These are phyloP conservation scores for Aureobasidium sp. DNA, from an alignment of 2,329 filamentous ascomycete species.

Conservation along the genomic window DNA sequence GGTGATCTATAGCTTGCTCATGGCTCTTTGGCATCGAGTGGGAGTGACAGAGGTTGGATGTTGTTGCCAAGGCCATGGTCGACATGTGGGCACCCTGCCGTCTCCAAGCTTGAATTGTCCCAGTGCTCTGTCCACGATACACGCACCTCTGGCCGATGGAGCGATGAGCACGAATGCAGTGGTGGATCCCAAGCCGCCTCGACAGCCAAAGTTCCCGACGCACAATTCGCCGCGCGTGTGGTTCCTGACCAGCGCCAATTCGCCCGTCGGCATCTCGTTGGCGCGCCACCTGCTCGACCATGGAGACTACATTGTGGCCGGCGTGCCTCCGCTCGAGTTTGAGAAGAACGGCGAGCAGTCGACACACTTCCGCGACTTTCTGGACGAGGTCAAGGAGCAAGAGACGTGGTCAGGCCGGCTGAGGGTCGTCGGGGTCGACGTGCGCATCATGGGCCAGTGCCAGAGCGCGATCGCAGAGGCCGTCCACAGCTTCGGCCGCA, in stretches of 20 bases:
- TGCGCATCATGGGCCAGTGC: constrained; percentile 58
- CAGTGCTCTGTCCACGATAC: neutral
- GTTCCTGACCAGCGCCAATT: constrained; percentile 82
- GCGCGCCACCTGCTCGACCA: constrained; percentile 76
- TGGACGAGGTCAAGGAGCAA: constrained; percentile 51
- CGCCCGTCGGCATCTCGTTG: constrained; percentile 74
- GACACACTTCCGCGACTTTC: constrained; percentile 69
- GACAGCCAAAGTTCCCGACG: constrained; percentile 46
- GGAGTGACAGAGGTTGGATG: no score
- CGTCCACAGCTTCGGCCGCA: constrained; percentile 69
- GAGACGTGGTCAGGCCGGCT: constrained; percentile 77
- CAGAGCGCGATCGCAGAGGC: constrained; percentile 82
- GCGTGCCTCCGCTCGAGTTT: constrained; percentile 68
- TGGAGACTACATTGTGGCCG: constrained; percentile 83
- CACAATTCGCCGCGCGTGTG: constrained; percentile 71
- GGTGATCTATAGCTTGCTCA: no score
- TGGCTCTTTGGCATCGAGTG: no score
- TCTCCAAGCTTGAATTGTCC: neutral
- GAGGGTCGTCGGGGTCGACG: constrained; percentile 50
- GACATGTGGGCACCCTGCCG: neutral
- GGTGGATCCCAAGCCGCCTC: constrained; percentile 23
- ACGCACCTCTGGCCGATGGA: neutral
- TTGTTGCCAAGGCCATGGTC: neutral
- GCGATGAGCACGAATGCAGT: constrained; percentile 1
- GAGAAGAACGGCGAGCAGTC: constrained; percentile 60